Evolutionary conservation across 2,329 filamentous ascomycete genomes (phyloP).

Genomic region (Bipolaris bicolor): DNA sequence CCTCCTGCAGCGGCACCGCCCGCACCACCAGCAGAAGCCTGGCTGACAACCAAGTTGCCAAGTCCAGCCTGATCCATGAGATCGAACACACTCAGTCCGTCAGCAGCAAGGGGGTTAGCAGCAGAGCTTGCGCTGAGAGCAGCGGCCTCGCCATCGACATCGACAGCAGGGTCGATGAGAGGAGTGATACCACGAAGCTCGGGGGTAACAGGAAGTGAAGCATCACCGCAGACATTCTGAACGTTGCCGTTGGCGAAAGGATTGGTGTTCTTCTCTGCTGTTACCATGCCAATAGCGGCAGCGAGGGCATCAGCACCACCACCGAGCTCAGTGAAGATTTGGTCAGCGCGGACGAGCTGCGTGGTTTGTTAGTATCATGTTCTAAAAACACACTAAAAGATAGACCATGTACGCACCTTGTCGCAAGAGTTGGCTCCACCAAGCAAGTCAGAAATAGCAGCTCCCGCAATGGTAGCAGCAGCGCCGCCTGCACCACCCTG

Average conservation of each 20-base stretch:
- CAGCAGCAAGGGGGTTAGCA: slow-evolving; percentile 62
- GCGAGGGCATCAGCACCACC: slow-evolving; percentile 64
- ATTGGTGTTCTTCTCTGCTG: slow-evolving; percentile 77
- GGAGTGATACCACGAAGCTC: slow-evolving; percentile 71
- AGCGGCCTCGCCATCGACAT: slow-evolving; percentile 63
- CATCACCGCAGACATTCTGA: slow-evolving; percentile 66
- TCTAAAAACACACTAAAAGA: background rate
- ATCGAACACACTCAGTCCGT: slow-evolving; percentile 69
- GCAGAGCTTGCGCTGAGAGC: slow-evolving; percentile 63
- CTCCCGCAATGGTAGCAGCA: slow-evolving; percentile 68
- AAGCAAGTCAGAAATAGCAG: slow-evolving; percentile 66
- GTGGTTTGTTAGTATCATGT: background rate
- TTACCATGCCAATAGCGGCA: slow-evolving; percentile 67
- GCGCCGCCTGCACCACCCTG: slow-evolving; percentile 63
- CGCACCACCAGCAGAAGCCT: slow-evolving; percentile 46
- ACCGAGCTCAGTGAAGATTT: slow-evolving; percentile 68
- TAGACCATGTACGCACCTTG: slow-evolving; percentile 54
- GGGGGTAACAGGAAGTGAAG: slow-evolving; percentile 65
- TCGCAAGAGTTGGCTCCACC: slow-evolving; percentile 70
- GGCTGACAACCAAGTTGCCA: slow-evolving; percentile 62
- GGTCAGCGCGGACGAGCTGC: slow-evolving; percentile 67
- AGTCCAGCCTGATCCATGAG: slow-evolving; percentile 68
- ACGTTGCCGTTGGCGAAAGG: slow-evolving; percentile 66
- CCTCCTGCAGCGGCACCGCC: slow-evolving; percentile 34
- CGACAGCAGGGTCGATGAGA: slow-evolving; percentile 69